Conservation (phyloP, 306 rosid genomes). For the Lagenaria siceraria region DNA sequence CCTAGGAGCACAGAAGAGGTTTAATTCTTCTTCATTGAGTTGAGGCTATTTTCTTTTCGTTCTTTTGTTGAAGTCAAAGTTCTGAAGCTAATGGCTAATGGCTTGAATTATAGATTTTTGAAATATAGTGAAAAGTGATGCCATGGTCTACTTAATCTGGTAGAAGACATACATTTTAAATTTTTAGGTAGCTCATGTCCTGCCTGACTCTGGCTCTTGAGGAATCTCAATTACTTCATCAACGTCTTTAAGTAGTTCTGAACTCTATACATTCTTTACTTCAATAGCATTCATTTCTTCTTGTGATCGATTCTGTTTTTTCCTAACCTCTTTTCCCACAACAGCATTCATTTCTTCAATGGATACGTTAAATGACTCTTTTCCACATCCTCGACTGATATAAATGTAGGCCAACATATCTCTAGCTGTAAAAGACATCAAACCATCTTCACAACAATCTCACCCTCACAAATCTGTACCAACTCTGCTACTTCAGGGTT, state of each 20-base stretch:
- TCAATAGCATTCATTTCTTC: neutral
- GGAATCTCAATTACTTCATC: neutral
- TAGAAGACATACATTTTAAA: neutral
- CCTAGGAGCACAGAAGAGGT: slow-evolving; percentile 83
- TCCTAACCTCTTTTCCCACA: neutral
- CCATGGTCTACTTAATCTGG: neutral
- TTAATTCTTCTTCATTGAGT: slow-evolving; percentile 10
- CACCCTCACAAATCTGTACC: neutral
- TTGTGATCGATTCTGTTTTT: neutral
- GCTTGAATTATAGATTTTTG: neutral
- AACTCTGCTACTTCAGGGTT: neutral
- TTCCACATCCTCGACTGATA: neutral
- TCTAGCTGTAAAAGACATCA: neutral
- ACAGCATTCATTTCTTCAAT: neutral
- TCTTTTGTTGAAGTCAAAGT: neutral
- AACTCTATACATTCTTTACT: neutral
- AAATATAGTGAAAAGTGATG: neutral
- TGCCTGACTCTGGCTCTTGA: neutral
- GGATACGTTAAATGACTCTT: neutral
- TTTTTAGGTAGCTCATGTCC: neutral
- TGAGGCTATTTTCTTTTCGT: neutral
- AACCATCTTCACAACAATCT: neutral
- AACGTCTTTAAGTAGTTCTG: neutral
- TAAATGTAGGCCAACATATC: neutral
- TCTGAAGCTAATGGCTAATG: neutral